Conservation (phyloP, 2,329 filamentous ascomycete species). For the Botrytis fabae region DNA sequence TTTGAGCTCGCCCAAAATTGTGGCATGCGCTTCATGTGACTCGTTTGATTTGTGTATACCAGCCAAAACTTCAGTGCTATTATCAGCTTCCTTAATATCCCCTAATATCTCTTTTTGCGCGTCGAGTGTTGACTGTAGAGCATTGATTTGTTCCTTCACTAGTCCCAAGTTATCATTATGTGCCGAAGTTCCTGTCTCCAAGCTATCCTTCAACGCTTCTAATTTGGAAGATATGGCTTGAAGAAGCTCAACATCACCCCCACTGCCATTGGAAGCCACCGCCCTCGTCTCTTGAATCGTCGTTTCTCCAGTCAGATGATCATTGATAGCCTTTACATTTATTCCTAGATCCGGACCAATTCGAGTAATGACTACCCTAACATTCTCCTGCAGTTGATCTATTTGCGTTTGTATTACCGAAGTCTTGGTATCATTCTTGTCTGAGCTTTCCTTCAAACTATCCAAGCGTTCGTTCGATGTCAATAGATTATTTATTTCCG, state of each 20-base stretch:
- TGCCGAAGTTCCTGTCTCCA: slow-evolving; percentile 28
- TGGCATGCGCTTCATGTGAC: slow-evolving; percentile 33
- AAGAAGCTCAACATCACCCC: slow-evolving; percentile 28
- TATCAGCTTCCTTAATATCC: slow-evolving; percentile 31
- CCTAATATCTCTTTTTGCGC: slow-evolving; percentile 28
- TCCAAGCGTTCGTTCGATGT: slow-evolving; percentile 31
- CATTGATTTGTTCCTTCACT: slow-evolving; percentile 31
- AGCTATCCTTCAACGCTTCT: slow-evolving; percentile 28
- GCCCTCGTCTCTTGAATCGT: background rate
- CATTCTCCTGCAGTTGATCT: slow-evolving; percentile 38
- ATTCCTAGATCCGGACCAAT: slow-evolving; percentile 34
- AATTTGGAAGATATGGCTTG: slow-evolving; percentile 32
- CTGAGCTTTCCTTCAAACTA: slow-evolving; percentile 29
- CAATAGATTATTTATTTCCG: slow-evolving; percentile 29
- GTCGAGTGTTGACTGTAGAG: slow-evolving; percentile 30
- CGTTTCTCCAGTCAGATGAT: slow-evolving; percentile 23
- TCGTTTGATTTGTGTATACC: slow-evolving; percentile 37
- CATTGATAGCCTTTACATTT: slow-evolving; percentile 33
- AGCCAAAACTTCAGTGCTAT: slow-evolving; percentile 32
- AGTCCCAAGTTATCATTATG: slow-evolving; percentile 27
- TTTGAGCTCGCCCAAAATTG: slow-evolving; percentile 28
- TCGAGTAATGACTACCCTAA: slow-evolving; percentile 33
- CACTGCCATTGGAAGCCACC: slow-evolving; percentile 20
- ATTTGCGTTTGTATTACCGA: slow-evolving; percentile 38
- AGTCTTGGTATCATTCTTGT: slow-evolving; percentile 33